These are phyloP conservation scores for Tricladium varicosporioides DNA, from an alignment of 2,329 filamentous ascomycete genomes.

Conservation along the genomic window DNA sequence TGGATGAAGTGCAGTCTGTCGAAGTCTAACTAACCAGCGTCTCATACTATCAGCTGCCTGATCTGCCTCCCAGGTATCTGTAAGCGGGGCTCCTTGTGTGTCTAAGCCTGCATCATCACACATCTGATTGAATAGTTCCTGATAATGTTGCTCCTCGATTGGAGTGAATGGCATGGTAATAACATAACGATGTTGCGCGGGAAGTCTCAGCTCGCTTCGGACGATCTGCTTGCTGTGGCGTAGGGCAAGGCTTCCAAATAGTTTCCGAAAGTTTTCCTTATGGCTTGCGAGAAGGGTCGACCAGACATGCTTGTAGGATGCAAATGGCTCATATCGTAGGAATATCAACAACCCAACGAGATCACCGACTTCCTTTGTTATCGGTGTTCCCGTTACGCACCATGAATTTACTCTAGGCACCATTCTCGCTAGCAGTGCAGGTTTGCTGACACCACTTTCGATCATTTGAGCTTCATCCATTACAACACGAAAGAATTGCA, in stretches of 20 bases:
- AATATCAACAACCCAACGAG: conserved; percentile 80
- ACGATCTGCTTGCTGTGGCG: conserved; percentile 84
- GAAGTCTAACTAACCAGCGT: conserved; percentile 69
- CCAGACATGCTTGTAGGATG: conserved; percentile 64
- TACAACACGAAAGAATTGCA: conserved; percentile 70
- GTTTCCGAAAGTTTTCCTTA: conserved; percentile 60
- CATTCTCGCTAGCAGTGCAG: conserved; percentile 74
- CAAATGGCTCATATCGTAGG: conserved; percentile 75
- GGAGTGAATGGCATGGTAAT: conserved; percentile 88
- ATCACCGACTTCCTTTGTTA: conserved; percentile 77
- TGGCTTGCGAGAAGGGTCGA: conserved; percentile 59
- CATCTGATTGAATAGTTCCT: conserved; percentile 73
- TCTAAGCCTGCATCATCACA: conserved; percentile 66
- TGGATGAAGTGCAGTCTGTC: conserved; percentile 83
- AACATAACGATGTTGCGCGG: conserved; percentile 79
- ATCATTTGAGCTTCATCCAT: conserved; percentile 88
- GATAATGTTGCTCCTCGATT: conserved; percentile 88
- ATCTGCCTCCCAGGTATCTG: conserved; percentile 68
- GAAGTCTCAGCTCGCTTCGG: conserved; percentile 74
- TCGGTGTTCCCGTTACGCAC: conserved; percentile 88
- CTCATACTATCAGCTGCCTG: conserved; percentile 69
- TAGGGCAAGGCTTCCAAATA: conserved; percentile 72
- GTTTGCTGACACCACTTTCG: conserved; percentile 81
- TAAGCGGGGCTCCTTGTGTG: conserved; percentile 58
- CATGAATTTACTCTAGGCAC: conserved; percentile 86